phyloP scores from a whole-genome alignment of 257 asterid genomes.

The Solanum medicagineum region DNA sequence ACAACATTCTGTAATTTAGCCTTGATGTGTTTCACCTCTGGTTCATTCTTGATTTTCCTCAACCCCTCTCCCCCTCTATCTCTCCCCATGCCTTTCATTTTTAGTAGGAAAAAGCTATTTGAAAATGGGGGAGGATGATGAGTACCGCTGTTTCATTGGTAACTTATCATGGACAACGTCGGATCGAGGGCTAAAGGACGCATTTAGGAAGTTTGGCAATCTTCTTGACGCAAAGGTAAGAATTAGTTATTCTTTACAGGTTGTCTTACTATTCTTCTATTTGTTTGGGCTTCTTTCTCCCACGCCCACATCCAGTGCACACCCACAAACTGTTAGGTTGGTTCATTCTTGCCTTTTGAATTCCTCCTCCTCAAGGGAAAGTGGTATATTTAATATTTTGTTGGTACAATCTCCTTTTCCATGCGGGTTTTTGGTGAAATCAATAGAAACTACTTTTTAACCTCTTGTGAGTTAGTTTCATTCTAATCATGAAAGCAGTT shows the following conservation, averaged over 20 bases:
- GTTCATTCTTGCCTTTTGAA: neutral
- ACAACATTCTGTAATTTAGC: neutral
- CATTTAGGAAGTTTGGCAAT: constrained; percentile 67
- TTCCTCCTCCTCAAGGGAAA: neutral
- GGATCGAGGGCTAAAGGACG: constrained; percentile 54
- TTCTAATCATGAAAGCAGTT: neutral
- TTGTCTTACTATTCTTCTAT: neutral
- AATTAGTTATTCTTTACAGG: neutral
- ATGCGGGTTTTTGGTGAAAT: neutral
- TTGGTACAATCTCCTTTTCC: neutral
- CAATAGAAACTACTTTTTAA: neutral
- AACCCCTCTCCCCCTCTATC: neutral
- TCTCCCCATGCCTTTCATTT: neutral
- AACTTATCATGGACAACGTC: constrained; percentile 75
- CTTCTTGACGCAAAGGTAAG: constrained; percentile 66
- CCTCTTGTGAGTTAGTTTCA: neutral
- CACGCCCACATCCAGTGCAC: neutral
- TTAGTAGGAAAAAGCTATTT: constrained; percentile 7
- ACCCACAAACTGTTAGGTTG: neutral
- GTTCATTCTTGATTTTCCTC: neutral
- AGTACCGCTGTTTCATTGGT: constrained; percentile 72
- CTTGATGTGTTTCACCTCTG: neutral
- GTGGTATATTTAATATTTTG: neutral
- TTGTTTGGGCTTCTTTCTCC: neutral
- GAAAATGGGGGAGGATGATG: constrained; percentile 51